Evolutionary conservation across 352 stramenopile species (phyloP), one percentile per base, ranked within the genome.

Genomic region (Phytophthora melonis): DNA sequence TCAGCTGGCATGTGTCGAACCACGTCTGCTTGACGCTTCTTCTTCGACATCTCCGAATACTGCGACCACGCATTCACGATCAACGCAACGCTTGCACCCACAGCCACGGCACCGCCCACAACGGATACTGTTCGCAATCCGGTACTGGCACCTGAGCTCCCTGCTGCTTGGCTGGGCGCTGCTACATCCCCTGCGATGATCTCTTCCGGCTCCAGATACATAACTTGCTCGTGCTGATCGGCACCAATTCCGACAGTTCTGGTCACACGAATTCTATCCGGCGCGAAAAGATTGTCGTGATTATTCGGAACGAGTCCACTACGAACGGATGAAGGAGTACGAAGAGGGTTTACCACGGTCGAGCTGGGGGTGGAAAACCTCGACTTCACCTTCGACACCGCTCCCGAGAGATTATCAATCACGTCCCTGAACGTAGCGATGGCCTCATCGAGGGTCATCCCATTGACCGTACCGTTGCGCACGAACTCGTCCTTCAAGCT

Each of bases 381-480:
- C 16, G 83, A 90, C 1, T 78, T 84, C 14, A 92, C 79, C 8
- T 91, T 85, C 1, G 81, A 87, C 18, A 94, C 73, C 5, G 84
- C 76, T 23, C 82, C 82, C 16, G 77, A 86, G 1, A 86, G 66
- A 27, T 88, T 83, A 65, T 95, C 86, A 70, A 93, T 82, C 19
- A 92, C 90, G 58, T 93, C 83, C 3, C 84, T 76, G 69, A 97
- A 97, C 11, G 89, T 93, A 0, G 79, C 75, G 21, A 97, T 93
- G 6, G 90, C 90, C 67, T 96, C 89, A 56, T 97, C 90, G 52
- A 97, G 63, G 8, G 86, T 95, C 86, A 93, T 95, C 5, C 90
- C 90, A 16, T 87, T 81, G 21, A 97, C 86, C 1, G 90, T 97
- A 19, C 90, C 90, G 52, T 91, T 78, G 10, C 86, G 79, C 6